Conservation (phyloP, 2,329 filamentous ascomycete species). For the Cordyceps farinosa region DNA sequence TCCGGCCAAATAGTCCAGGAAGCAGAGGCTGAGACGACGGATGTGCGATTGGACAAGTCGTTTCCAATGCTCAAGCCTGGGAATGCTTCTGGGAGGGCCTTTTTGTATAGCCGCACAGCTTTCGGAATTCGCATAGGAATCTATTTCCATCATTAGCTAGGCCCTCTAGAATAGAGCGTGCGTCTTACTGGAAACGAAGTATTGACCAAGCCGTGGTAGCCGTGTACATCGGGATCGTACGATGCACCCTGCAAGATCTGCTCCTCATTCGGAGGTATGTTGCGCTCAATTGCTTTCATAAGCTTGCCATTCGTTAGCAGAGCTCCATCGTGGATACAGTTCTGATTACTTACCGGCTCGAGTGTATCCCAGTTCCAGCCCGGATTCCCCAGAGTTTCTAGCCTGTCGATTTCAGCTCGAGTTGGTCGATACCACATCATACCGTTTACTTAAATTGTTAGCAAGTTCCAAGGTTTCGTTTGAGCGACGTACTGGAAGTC, state of each 20-base stretch:
- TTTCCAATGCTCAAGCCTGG: constrained; percentile 23
- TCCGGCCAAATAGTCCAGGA: constrained; percentile 27
- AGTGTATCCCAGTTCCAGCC: constrained; percentile 36
- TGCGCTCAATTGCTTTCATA: constrained; percentile 23
- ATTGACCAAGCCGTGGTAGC: constrained; percentile 22
- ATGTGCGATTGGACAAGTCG: constrained; percentile 24
- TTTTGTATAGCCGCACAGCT: constrained; percentile 24
- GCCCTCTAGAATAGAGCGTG: not conserved
- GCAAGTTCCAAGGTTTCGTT: not conserved
- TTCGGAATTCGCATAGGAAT: constrained; percentile 24
- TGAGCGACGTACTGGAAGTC: constrained; percentile 23
- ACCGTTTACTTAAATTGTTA: constrained; percentile 23
- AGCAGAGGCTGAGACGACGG: constrained; percentile 24
- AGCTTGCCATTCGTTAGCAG: constrained; percentile 19
- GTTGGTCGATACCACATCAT: constrained; percentile 27
- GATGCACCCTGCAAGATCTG: constrained; percentile 22
- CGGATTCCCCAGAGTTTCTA: constrained; percentile 22
- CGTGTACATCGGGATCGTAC: constrained; percentile 31
- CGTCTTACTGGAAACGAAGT: constrained; percentile 24
- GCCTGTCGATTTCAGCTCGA: constrained; percentile 22
- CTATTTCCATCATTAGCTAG: not conserved
- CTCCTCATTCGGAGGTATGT: constrained; percentile 21
- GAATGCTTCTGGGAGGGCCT: constrained; percentile 22
- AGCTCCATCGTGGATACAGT: constrained; percentile 15
- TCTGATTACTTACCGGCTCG: constrained; percentile 23